Evolutionary conservation across 2,329 filamentous ascomycete species (phyloP).

Genomic region (Neopestalotiopsis rosae): DNA sequence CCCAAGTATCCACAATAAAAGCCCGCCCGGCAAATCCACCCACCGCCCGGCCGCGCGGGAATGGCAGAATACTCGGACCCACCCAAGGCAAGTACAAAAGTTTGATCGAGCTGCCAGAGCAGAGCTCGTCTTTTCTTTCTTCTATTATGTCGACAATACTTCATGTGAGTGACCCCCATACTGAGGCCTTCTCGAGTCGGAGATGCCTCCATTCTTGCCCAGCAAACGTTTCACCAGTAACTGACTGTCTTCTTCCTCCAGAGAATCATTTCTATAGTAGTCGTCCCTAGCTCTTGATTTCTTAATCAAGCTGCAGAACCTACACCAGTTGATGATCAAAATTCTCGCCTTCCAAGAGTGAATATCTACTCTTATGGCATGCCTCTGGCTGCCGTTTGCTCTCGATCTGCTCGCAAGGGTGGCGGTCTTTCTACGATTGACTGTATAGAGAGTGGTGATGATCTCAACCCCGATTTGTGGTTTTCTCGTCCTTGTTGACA

Average conservation of each 20-base stretch:
- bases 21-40: not conserved
- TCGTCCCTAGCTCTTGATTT: slow-evolving; percentile 87
- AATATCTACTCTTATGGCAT: slow-evolving; percentile 58
- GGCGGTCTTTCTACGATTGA: slow-evolving; percentile 49
- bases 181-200: slow-evolving; percentile 16
- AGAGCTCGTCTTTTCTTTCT: slow-evolving; percentile 40
- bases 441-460: slow-evolving; percentile 92
- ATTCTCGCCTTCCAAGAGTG: slow-evolving; percentile 91
- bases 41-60: slow-evolving; percentile 3
- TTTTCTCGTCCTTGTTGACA: slow-evolving; percentile 74
- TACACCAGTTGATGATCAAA: slow-evolving; percentile 93
- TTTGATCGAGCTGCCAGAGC: not conserved
- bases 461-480: slow-evolving; percentile 77
- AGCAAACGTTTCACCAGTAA: not conserved
- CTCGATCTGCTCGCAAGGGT: slow-evolving; percentile 66
- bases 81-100: slow-evolving; percentile 3
- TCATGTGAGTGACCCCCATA: slow-evolving; percentile 18
- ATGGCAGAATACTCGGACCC: slow-evolving; percentile 10
- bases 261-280: slow-evolving; percentile 98
- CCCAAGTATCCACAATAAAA: not conserved
- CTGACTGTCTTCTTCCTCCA: not conserved
- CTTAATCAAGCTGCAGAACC: slow-evolving; percentile 91
- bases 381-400: slow-evolving; percentile 46
- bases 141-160: slow-evolving; percentile 64
- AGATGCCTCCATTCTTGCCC: slow-evolving; percentile 36